phyloP scores from a whole-genome alignment of 768 basidiomycete species.

The Lactarius sanguifluus region DNA sequence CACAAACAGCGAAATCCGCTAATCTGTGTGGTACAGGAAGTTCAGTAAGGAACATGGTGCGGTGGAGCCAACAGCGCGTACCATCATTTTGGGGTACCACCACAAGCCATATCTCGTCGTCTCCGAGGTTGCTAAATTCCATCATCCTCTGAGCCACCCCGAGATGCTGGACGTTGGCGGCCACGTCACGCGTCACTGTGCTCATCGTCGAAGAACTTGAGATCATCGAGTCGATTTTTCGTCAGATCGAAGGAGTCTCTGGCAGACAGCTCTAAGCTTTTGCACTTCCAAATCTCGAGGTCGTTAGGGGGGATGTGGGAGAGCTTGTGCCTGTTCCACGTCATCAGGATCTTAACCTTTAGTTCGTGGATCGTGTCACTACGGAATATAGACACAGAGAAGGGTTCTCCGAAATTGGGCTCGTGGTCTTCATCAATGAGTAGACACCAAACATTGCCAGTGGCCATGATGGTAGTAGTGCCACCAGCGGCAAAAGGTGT shows the following conservation, averaged over 20 bases:
- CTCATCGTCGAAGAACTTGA: not conserved
- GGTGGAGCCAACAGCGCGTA: not conserved
- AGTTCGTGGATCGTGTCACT: not conserved
- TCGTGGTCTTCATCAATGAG: not conserved
- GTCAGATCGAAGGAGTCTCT: not conserved
- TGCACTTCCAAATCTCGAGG: not conserved
- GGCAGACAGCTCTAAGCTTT: not conserved
- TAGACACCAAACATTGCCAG: not conserved
- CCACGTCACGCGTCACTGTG: not conserved
- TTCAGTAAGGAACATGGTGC: not conserved
- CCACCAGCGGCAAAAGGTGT: no score
- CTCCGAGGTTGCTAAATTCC: not conserved
- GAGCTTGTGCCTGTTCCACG: not conserved
- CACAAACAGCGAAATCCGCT: no score
- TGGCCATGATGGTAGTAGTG: not conserved
- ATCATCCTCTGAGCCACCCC: not conserved
- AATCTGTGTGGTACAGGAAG: no score
- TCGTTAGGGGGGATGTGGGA: not conserved
- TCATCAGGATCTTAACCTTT: not conserved
- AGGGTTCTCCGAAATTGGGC: not conserved
- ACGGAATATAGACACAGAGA: not conserved
- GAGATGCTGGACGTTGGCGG: not conserved
- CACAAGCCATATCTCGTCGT: not conserved
- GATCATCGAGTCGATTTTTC: not conserved
- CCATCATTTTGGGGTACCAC: not conserved